These are phyloP conservation scores for Verticillium nubilum DNA, from an alignment of 2,329 filamentous ascomycete species.

Conservation along the genomic window DNA sequence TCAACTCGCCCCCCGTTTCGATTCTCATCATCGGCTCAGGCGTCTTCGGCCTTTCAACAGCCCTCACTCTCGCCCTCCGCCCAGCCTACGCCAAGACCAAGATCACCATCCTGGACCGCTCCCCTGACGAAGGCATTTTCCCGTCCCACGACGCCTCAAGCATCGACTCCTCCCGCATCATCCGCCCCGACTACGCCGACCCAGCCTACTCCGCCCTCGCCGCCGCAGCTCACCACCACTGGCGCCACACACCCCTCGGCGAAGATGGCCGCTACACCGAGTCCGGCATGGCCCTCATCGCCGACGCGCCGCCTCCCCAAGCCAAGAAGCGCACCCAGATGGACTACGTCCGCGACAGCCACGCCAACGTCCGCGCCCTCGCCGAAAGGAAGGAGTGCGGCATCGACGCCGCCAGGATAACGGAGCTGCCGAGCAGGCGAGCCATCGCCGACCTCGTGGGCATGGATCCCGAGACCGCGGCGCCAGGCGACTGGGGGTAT, in stretches of 20 bases:
- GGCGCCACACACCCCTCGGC: slow-evolving; percentile 58
- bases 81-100: slow-evolving; percentile 44
- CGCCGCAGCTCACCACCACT: slow-evolving; percentile 61
- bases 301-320: slow-evolving; percentile 21
- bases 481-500: slow-evolving; percentile 63
- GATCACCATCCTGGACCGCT: slow-evolving; percentile 57
- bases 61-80: slow-evolving; percentile 63
- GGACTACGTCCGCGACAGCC: slow-evolving; percentile 53
- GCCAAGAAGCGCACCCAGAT: slow-evolving; percentile 40
- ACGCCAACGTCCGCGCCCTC: slow-evolving; percentile 54
- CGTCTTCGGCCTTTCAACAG: slow-evolving; percentile 56
- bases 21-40: slow-evolving; percentile 67
- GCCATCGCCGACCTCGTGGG: slow-evolving; percentile 32
- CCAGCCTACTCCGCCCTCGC: slow-evolving; percentile 71
- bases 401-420: slow-evolving; percentile 31
- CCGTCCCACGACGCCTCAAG: slow-evolving; percentile 55
- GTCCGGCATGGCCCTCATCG: slow-evolving; percentile 61
- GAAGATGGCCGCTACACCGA: slow-evolving; percentile 65
- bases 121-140: slow-evolving; percentile 43
- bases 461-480: slow-evolving; percentile 32
- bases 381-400: slow-evolving; percentile 32
- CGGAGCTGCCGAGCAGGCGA: slow-evolving; percentile 35
- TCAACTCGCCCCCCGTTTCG: slow-evolving; percentile 29
- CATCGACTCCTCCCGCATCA: slow-evolving; percentile 59
- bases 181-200: slow-evolving; percentile 75